Evolutionary conservation across 2,329 filamentous ascomycete genomes (phyloP).

Genomic region (Aspergillus tanneri): DNA sequence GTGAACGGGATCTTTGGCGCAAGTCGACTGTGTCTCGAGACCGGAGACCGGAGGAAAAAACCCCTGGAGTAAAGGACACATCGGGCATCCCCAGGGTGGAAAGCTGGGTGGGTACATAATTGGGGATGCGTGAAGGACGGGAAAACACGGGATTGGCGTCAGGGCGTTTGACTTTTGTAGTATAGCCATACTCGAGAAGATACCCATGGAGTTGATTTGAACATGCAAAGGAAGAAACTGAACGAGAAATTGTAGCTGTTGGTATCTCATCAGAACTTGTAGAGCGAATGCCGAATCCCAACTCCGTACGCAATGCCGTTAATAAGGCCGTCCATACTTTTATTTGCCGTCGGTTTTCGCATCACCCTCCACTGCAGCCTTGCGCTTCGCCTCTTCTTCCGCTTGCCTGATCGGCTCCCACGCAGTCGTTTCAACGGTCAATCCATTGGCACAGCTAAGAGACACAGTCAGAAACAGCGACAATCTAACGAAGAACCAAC

Average conservation of each 20-base stretch:
- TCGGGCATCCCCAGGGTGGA: slow-evolving; percentile 26
- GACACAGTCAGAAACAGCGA: slow-evolving; percentile 13
- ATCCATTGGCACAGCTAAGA: slow-evolving; percentile 49
- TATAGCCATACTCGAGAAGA: slow-evolving; percentile 30
- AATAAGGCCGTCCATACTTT: slow-evolving; percentile 11
- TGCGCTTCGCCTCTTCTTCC: slow-evolving; percentile 36
- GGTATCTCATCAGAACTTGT: slow-evolving; percentile 9
- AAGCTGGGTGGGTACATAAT: slow-evolving; percentile 25
- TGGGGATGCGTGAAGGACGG: neutral
- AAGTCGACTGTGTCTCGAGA: slow-evolving; percentile 40
- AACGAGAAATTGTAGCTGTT: neutral
- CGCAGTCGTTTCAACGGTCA: slow-evolving; percentile 62
- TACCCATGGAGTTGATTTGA: slow-evolving; percentile 32
- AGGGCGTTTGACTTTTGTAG: slow-evolving; percentile 20
- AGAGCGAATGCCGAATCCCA: slow-evolving; percentile 10
- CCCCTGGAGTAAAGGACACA: slow-evolving; percentile 24
- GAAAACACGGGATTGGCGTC: slow-evolving; percentile 15
- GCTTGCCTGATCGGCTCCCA: slow-evolving; percentile 50
- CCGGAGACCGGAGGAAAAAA: slow-evolving; percentile 37
- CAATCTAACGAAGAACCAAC: neutral
- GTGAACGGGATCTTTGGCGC: slow-evolving; percentile 60
- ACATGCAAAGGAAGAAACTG: slow-evolving; percentile 6
- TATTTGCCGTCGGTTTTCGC: slow-evolving; percentile 20
- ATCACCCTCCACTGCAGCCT: slow-evolving; percentile 19
- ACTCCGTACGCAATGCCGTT: slow-evolving; percentile 19